Percentiles rank a stretch among this genome's conserved stretches.
phyloP scores from a whole-genome alignment of 768 basidiomycete genomes.

The Amylocystis lapponica region DNA sequence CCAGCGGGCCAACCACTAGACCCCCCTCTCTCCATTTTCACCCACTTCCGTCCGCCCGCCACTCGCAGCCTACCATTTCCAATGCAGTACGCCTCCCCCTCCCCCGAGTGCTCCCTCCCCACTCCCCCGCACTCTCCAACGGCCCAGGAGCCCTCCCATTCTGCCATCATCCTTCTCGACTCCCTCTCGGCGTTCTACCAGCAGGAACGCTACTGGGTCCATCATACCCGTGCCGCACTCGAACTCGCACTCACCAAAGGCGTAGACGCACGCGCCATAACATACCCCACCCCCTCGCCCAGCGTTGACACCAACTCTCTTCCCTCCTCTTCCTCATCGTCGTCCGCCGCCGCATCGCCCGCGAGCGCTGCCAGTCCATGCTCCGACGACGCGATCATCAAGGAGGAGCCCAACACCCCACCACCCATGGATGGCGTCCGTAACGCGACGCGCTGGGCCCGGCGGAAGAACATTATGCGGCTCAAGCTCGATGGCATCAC shows the following conservation, averaged over 20 bases:
- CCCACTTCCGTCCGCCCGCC: conserved; percentile 15
- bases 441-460: conserved; percentile 40
- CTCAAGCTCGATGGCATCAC: conserved; percentile 42
- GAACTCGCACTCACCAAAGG: conserved; percentile 39
- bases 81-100: conserved; percentile 18
- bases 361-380: conserved; percentile 6
- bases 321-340: conserved; percentile 13
- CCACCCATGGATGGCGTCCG: conserved; percentile 18
- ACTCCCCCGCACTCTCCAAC: conserved; percentile 27
- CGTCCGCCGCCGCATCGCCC: conserved; percentile 10
- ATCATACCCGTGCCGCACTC: conserved; percentile 56
- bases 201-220: conserved; percentile 67
- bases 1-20: conserved; percentile 9
- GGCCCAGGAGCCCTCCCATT: conserved; percentile 14
- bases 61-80: conserved; percentile 1
- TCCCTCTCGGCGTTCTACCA: conserved; percentile 63
- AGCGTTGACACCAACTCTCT: no score
- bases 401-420: conserved; percentile 25
- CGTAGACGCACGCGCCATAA: conserved; percentile 22
- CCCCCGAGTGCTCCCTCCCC: conserved; percentile 21
- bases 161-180: conserved; percentile 55
- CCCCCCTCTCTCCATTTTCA: conserved; percentile 14
- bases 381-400: conserved; percentile 19
- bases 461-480: conserved; percentile 56
- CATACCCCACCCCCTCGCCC: conserved; percentile 12